A percentile compares a stretch with the other conserved stretches of the same genome.
Conservation (phyloP, 2,329 filamentous ascomycete species). For the Escovopsis weberi region DNA sequence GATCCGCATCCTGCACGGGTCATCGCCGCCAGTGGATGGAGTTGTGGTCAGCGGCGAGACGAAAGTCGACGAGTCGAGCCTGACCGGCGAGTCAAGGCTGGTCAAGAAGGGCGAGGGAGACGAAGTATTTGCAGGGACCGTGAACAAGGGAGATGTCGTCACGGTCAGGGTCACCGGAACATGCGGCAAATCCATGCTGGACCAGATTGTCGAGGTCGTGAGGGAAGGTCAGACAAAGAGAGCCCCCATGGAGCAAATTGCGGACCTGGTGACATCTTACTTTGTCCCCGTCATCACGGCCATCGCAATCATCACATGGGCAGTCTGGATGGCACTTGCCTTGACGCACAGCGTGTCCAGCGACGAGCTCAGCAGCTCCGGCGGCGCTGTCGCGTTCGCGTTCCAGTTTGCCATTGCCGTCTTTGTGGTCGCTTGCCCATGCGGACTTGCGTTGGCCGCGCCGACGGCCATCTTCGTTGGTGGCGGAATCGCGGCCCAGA, state of each 20-base stretch:
- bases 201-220: conserved; percentile 64
- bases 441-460: conserved; percentile 70
- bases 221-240: conserved; percentile 63
- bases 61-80: conserved; percentile 75
- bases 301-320: conserved; percentile 56
- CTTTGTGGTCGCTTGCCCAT: conserved; percentile 77
- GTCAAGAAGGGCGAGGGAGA: conserved; percentile 51
- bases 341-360: conserved; percentile 40
- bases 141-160: conserved; percentile 54
- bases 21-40: conserved; percentile 76
- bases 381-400: conserved; percentile 59
- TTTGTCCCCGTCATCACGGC: conserved; percentile 62
- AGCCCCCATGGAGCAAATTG: conserved; percentile 61
- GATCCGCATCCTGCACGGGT: conserved; percentile 63
- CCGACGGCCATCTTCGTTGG: conserved; percentile 78
- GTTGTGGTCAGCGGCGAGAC: conserved; percentile 46
- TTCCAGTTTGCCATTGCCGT: conserved; percentile 75
- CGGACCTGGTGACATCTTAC: conserved; percentile 58
- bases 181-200: conserved; percentile 59
- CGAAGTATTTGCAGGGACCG: conserved; percentile 55
- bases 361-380: conserved; percentile 40
- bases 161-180: conserved; percentile 49
- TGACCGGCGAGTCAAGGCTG: conserved; percentile 64
- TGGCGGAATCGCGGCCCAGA: conserved; percentile 61
- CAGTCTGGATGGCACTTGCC: conserved; percentile 55